A percentile compares a stretch with the other conserved stretches of the same genome.
Evolutionary conservation across 768 basidiomycete species (phyloP).

Genomic region (Lanmaoa pseudosensibilis): DNA sequence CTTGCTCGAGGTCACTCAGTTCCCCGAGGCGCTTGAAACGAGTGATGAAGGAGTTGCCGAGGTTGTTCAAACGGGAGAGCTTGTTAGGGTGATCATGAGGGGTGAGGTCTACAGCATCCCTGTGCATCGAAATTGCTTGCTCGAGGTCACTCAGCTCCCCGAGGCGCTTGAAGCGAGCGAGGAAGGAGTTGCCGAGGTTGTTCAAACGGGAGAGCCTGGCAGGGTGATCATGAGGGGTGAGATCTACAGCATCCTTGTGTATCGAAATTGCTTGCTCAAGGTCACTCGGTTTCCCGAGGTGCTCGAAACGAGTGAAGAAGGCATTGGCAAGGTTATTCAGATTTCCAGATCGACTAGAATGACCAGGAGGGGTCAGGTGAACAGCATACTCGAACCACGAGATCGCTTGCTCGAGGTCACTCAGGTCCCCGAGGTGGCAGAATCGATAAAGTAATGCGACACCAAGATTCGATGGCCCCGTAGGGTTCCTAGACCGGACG

Average conservation of each 20-base stretch:
- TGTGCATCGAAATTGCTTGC: not conserved
- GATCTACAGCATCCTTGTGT: not conserved
- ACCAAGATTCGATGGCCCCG: not conserved
- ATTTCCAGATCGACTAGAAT: not conserved
- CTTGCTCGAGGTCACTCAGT: not conserved
- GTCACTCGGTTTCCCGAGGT: not conserved
- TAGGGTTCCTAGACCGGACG: not conserved
- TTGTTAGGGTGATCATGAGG: not conserved
- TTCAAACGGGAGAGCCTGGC: not conserved
- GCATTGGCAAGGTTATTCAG: not conserved
- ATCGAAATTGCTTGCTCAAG: not conserved
- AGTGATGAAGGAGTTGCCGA: not conserved
- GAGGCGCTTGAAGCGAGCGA: not conserved
- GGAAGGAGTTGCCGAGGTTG: not conserved
- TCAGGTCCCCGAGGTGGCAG: not conserved
- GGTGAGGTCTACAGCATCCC: not conserved
- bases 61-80: not conserved
- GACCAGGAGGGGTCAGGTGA: not conserved
- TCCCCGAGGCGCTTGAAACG: not conserved
- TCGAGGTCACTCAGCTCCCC: not conserved
- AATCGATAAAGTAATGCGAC: not conserved
- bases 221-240: not conserved
- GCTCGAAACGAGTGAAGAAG: not conserved
- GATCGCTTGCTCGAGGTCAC: not conserved
- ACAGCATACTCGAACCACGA: not conserved